These are phyloP conservation scores for Davidsoniella australis DNA, from an alignment of 2,329 filamentous ascomycete genomes.

Conservation along the genomic window DNA sequence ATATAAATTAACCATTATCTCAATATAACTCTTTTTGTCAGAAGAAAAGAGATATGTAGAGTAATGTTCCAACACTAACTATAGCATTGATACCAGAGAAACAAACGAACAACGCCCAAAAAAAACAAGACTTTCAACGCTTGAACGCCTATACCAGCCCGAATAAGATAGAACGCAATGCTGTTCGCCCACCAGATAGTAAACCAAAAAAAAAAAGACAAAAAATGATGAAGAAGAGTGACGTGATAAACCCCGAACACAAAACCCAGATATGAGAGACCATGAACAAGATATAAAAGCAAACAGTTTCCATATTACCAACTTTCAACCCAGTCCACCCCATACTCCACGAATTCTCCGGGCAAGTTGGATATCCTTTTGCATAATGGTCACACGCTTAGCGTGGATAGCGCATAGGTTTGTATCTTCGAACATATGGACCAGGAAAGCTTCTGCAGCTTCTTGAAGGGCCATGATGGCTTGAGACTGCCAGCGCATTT, in stretches of 20 bases:
- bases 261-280: not conserved
- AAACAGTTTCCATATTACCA: not conserved
- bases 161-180: not conserved
- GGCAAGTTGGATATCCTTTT: slow-evolving; percentile 92
- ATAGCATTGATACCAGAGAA: not conserved
- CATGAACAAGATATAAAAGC: not conserved
- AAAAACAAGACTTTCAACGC: not conserved
- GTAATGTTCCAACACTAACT: not conserved
- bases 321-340: slow-evolving; percentile 45
- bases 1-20: no score
- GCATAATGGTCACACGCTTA: slow-evolving; percentile 92
- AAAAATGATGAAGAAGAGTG: not conserved
- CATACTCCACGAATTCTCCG: slow-evolving; percentile 61
- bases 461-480: slow-evolving; percentile 88
- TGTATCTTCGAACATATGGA: slow-evolving; percentile 91
- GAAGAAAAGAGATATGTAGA: no score
- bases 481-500: slow-evolving; percentile 89
- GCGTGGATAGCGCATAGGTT: slow-evolving; percentile 95
- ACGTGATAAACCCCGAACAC: not conserved
- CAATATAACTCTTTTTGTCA: no score
- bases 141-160: slow-evolving; percentile 6
- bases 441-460: slow-evolving; percentile 87
- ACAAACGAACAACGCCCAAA: not conserved
- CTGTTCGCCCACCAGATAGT: not conserved
- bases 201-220: slow-evolving; percentile 1